Evolutionary conservation across 2,329 filamentous ascomycete genomes (phyloP), one percentile per base, ranked within the genome.

Genomic region (Hypoxylon sp.): DNA sequence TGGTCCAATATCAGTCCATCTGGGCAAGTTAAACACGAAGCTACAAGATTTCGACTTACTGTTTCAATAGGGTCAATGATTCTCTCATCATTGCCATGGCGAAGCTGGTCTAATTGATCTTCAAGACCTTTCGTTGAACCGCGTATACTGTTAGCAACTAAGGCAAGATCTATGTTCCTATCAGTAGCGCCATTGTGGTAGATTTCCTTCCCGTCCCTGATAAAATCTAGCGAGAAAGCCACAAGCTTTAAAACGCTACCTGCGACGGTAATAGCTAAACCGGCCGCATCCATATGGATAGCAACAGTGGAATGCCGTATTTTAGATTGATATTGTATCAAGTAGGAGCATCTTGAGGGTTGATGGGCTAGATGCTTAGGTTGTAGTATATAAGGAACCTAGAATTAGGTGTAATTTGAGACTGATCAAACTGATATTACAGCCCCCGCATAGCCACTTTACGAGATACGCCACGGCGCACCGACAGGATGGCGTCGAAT

Each of bases 161-260:
- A 48, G 6, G 21, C 41, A 5, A 63, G 34, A 27, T 64, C 59
- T 5, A 42, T 9, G 13, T 59, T 63, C 12, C 23, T 42, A 19
- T 57, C 54, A 3, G 55, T 65, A 7, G 49, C 46, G 7, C 57
- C 62, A 2, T 60, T 50, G 3, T 31, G 44, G 27, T 62, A 56
- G n/a, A 64, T 51, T 25, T 65, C 57, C 26, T 64, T 64, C 17
- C 36, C 54, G 17, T 64, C 51, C 16, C 26, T 19, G 5, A 63
- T 46, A n/a, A 63, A 59, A 11, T 60, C 51, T 16, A 56, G 51
- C 4, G 57, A 57, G 32, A 63, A 51, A 20, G 57, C 23, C 16
- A 64, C 52, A 3, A 62, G 32, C 13, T 61, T 61, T 3, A 61
- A 25, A 12, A 53, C 55, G 21, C 45, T 53, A n/a, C 55, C 59